Base-by-base conservation (phyloP, 169 alveolate genomes). In the Haemoproteus tartakovskyi region DNA sequence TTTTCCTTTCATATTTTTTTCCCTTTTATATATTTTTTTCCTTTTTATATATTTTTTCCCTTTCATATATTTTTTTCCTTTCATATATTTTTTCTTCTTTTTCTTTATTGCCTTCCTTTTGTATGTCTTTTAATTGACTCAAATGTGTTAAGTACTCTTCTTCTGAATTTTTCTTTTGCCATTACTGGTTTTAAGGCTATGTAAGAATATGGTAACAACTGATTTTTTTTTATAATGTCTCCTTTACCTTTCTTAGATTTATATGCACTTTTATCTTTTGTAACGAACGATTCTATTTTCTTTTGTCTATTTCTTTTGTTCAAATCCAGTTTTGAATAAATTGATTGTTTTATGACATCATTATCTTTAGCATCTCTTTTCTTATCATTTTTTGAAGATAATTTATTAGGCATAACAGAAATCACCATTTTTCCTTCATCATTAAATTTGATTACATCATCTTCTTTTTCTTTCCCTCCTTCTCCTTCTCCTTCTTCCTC, bases 241-340 rank as follows among this genome's bases (percentile, higher is more conserved):
- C 84, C 84, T 60, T 70, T 18, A n/a, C 84, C 84, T 46, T 70
- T 70, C 38, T 70, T 70, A 3, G 84, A 70, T 29, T 47, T 70
- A 60, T 70, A 70, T 70, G 40, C n/a, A 19, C 45, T 54, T 43
- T 70, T 70, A 43, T 56, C 62, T 19, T 61, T 78, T 22, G 84
- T 70, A 38, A 70, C 30, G 18, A 70, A 70, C 19, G 54, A 56
- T 43, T 43, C 24, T 41, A 56, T 52, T 27, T 70, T 70, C 29
- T 43, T 43, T 50, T 30, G 29, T 33, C 43, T 33, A n/a, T 21
- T 30, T 16, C 29, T 52, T 67, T 18, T 56, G 54, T 18, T 16
- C 36, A 22, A 51, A 22, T 30, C 36, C 57, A 21, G 40, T 24
- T 54, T 70, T 70, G 43, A 37, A 29, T 11, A 56, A 62, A 18